phyloP scores from a whole-genome alignment of 2,329 filamentous ascomycete species.

The Mollisia scopiformis region DNA sequence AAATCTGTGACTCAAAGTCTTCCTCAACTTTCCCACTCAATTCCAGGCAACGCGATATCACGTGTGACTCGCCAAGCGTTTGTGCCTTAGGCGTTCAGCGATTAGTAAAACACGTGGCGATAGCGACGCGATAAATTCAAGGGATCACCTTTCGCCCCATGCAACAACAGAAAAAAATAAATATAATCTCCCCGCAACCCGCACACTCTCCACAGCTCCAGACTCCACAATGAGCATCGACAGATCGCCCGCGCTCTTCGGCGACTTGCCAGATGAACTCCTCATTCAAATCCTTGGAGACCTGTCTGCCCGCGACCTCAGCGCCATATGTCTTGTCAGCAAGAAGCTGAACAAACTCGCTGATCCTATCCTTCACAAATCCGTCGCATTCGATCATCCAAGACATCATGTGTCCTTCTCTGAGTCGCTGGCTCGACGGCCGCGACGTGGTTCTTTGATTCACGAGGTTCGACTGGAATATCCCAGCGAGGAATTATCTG shows the following conservation, averaged over 20 bases:
- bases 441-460: conserved; percentile 51
- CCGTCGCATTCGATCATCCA: conserved; percentile 48
- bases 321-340: conserved; percentile 47
- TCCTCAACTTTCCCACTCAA: too few relatives aligned
- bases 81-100: not conserved
- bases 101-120: not conserved
- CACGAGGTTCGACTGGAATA: conserved; percentile 49
- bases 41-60: too few relatives aligned
- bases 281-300: conserved; percentile 45
- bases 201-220: too few relatives aligned
- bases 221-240: conserved; percentile 1
- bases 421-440: conserved; percentile 48
- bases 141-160: not conserved
- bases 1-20: too few relatives aligned
- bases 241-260: conserved; percentile 2
- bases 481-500: conserved; percentile 45
- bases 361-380: conserved; percentile 51
- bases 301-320: conserved; percentile 44
- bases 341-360: conserved; percentile 47
- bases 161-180: not conserved
- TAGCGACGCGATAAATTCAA: not conserved
- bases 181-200: not conserved
- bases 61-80: too few relatives aligned
- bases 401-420: conserved; percentile 52
- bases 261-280: conserved; percentile 42